phyloP scores from a whole-genome alignment of 768 basidiomycete genomes.

The Agrocybe pediades region DNA sequence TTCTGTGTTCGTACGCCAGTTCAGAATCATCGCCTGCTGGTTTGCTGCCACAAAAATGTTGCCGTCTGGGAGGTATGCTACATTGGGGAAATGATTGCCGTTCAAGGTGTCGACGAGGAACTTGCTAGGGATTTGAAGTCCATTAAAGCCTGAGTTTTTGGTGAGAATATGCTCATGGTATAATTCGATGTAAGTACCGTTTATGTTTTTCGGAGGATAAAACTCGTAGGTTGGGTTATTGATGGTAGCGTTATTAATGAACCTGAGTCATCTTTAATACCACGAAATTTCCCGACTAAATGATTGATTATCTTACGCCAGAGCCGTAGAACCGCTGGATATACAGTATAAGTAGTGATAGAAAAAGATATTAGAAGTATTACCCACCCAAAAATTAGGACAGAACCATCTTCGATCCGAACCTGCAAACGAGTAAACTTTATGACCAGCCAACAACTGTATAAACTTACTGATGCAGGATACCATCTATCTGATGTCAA shows the following conservation, averaged over 20 bases:
- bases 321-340: background rate
- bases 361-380: background rate
- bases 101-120: background rate
- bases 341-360: background rate
- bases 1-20: background rate
- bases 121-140: background rate
- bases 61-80: background rate
- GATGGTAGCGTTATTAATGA: background rate
- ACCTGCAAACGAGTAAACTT: background rate
- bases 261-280: background rate
- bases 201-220: background rate
- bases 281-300: background rate
- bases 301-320: background rate
- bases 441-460: background rate
- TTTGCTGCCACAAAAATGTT: background rate
- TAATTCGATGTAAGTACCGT: background rate
- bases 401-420: background rate
- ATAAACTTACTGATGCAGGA: background rate
- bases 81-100: background rate
- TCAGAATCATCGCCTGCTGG: background rate
- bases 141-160: background rate
- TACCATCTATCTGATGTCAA: background rate
- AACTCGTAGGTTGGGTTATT: slow-evolving; percentile 1
- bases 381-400: background rate
- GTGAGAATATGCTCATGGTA: background rate